phyloP scores from a whole-genome alignment of 108 stramenopile species.

The Seminavis robusta region DNA sequence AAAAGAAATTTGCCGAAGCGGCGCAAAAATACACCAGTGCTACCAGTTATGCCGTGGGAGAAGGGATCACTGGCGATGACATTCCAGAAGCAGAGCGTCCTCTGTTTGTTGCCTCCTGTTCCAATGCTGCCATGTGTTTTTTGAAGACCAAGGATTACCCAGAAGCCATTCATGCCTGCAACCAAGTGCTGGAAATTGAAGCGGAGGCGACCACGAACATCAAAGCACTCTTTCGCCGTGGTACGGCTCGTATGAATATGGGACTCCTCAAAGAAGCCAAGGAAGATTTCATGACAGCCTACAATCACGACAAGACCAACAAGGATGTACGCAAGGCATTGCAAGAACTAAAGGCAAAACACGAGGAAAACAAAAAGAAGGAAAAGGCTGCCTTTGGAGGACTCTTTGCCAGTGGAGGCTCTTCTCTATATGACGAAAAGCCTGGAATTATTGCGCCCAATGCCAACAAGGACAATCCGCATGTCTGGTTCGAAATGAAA shows the following conservation, averaged over 20 bases:
- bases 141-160: slow-evolving; percentile 79
- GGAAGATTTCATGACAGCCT: slow-evolving; percentile 85
- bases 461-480: slow-evolving; percentile 81
- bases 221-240: slow-evolving; percentile 89
- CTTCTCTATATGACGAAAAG: slow-evolving; percentile 92
- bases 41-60: slow-evolving; percentile 75
- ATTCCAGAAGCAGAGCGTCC: slow-evolving; percentile 66
- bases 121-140: slow-evolving; percentile 93
- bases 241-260: slow-evolving; percentile 73
- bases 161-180: slow-evolving; percentile 70
- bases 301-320: slow-evolving; percentile 84
- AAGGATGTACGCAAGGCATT: slow-evolving; percentile 90
- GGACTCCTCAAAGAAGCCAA: slow-evolving; percentile 90
- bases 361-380: slow-evolving; percentile 72
- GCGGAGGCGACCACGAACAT: slow-evolving; percentile 68
- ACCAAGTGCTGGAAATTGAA: slow-evolving; percentile 76
- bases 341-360: slow-evolving; percentile 63
- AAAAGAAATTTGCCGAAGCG: slow-evolving; percentile 74
- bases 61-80: slow-evolving; percentile 68
- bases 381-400: slow-evolving; percentile 91
- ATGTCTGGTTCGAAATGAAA: slow-evolving; percentile 90
- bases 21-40: slow-evolving; percentile 74
- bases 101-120: slow-evolving; percentile 72
- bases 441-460: slow-evolving; percentile 68
- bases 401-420: slow-evolving; percentile 86